Evolutionary conservation across 1,139 yeast species (phyloP).

Genomic region (Lodderomyces margitis): DNA sequence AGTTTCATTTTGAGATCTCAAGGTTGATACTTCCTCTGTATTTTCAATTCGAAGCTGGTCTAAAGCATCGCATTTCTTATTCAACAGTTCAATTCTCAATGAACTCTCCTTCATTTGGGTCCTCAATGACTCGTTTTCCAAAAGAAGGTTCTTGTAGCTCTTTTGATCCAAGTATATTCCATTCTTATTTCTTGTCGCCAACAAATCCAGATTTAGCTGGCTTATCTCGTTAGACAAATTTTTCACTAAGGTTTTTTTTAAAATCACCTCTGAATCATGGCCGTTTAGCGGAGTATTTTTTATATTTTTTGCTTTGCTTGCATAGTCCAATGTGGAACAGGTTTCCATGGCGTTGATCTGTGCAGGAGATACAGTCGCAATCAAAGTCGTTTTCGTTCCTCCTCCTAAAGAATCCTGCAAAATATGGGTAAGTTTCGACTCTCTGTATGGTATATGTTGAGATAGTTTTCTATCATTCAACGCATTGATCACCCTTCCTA

Average conservation of each 20-base stretch:
- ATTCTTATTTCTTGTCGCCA: conserved; percentile 60
- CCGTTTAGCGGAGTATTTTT: conserved; percentile 66
- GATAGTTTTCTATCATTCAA: conserved; percentile 33
- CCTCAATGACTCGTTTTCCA: conserved; percentile 27
- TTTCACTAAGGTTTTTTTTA: conserved; percentile 58
- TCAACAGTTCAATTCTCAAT: conserved; percentile 15
- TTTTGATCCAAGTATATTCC: conserved; percentile 62
- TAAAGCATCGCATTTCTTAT: conserved; percentile 14
- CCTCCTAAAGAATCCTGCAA: conserved; percentile 86
- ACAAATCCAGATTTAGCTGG: conserved; percentile 54
- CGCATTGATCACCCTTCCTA: conserved; percentile 82
- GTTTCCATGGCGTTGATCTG: conserved; percentile 74
- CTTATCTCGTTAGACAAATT: conserved; percentile 58
- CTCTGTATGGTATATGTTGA: conserved; percentile 77
- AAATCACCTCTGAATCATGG: conserved; percentile 50
- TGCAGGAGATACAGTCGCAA: conserved; percentile 84
- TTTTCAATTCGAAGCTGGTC: conserved; percentile 11
- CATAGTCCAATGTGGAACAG: conserved; percentile 79
- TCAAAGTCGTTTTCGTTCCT: conserved; percentile 70
- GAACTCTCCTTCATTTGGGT: conserved; percentile 24
- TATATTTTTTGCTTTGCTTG: conserved; percentile 76
- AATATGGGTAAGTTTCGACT: conserved; percentile 75
- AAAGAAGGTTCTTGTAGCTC: conserved; percentile 51
- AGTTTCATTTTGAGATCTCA: conserved; percentile 10
- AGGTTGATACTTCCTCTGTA: conserved; percentile 10